phyloP scores from a whole-genome alignment of 1,284 basidiomycete genomes.

The Apiotrichum veenhuisii region DNA sequence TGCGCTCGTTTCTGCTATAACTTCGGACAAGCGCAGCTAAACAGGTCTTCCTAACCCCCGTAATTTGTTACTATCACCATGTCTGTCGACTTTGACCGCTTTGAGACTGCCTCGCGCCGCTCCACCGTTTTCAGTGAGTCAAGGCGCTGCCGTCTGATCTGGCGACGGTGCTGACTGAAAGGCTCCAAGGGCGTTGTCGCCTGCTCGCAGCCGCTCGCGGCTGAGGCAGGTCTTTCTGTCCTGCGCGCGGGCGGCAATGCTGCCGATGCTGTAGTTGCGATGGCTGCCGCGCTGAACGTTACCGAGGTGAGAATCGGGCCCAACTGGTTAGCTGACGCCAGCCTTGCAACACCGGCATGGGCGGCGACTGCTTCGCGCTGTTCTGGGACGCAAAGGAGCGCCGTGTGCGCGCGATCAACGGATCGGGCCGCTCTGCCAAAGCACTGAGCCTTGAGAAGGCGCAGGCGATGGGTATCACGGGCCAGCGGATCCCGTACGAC shows the following conservation, averaged over 20 bases:
- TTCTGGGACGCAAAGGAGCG: slow-evolving; percentile 78
- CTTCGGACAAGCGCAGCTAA: too few relatives aligned
- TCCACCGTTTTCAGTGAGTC: slow-evolving; percentile 50
- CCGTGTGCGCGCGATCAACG: slow-evolving; percentile 58
- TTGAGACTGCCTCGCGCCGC: slow-evolving; percentile 21
- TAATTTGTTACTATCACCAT: background rate
- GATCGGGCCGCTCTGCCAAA: slow-evolving; percentile 67
- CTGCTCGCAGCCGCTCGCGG: slow-evolving; percentile 78
- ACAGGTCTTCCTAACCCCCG: too few relatives aligned
- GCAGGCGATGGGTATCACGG: slow-evolving; percentile 63
- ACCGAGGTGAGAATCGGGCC: slow-evolving; percentile 4
- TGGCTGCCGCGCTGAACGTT: slow-evolving; percentile 20
- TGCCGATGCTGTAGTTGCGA: slow-evolving; percentile 41
- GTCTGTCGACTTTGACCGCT: slow-evolving; percentile 6
- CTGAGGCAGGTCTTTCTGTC: slow-evolving; percentile 77
- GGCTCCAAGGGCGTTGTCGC: slow-evolving; percentile 80
- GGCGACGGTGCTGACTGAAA: slow-evolving; percentile 72
- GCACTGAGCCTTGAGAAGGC: slow-evolving; percentile 71
- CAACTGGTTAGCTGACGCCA: background rate
- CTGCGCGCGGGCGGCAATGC: slow-evolving; percentile 82
- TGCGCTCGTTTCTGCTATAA: too few relatives aligned
- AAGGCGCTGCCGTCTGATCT: too few relatives aligned
- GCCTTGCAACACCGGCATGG: slow-evolving; percentile 40
- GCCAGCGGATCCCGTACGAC: slow-evolving; percentile 57
- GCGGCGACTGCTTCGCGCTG: slow-evolving; percentile 78